Conservation (phyloP, 2,329 filamentous ascomycete species). For the Exserohilum rostratum region DNA sequence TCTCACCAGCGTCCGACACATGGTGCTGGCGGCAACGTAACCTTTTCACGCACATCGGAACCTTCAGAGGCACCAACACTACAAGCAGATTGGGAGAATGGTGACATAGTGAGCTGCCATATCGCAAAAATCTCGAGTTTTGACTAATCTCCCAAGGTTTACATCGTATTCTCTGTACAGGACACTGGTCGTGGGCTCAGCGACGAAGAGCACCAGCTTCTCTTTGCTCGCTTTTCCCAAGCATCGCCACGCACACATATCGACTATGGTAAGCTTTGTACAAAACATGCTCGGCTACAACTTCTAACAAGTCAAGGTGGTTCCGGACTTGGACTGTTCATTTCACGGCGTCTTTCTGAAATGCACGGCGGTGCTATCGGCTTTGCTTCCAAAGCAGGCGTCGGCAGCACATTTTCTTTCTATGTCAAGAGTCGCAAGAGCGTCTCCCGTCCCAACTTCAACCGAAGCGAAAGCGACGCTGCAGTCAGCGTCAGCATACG, state of each 20-base stretch:
- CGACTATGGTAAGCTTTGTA: conserved; percentile 34
- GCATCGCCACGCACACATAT: conserved; percentile 44
- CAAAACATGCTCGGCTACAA: too few species aligned
- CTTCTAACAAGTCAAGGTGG: conserved; percentile 17
- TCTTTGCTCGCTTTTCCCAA: conserved; percentile 43
- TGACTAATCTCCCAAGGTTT: conserved; percentile 33
- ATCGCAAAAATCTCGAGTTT: not conserved
- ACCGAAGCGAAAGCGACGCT: conserved; percentile 12
- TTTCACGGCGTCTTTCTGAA: conserved; percentile 37
- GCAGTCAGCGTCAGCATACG: conserved; percentile 16
- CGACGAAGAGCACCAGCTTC: conserved; percentile 42
- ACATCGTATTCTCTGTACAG: conserved; percentile 45
- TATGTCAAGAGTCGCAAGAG: conserved; percentile 35
- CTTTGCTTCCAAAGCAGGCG: conserved; percentile 25
- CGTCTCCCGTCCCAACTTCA: conserved; percentile 1
- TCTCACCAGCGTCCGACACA: conserved; percentile 37
- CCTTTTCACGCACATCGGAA: conserved; percentile 18
- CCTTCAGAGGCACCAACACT: conserved; percentile 21
- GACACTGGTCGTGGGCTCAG: conserved; percentile 51
- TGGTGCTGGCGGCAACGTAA: conserved; percentile 33
- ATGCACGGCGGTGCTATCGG: conserved; percentile 43
- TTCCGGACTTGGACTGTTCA: conserved; percentile 43
- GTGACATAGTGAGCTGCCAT: conserved; percentile 15
- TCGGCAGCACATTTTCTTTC: conserved; percentile 43
- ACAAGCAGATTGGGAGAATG: conserved; percentile 43